Percentiles rank a stretch among this genome's conserved stretches.
These are phyloP conservation scores for Neobulgaria alba DNA, from an alignment of 2,329 filamentous ascomycete genomes.

Conservation along the genomic window DNA sequence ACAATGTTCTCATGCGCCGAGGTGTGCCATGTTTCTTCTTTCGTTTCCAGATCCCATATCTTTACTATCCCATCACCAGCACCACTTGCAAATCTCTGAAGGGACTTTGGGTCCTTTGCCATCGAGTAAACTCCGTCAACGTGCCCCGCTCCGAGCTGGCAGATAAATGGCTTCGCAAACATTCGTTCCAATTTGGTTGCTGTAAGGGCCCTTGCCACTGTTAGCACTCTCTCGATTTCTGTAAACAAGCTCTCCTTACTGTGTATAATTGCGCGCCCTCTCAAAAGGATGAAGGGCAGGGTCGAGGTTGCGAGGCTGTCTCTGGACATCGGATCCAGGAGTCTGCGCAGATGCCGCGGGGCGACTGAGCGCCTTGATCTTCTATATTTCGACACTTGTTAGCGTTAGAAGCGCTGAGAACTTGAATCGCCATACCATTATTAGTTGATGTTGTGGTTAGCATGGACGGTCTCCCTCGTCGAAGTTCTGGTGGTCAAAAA, in stretches of 20 bases:
- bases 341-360: conserved; percentile 57
- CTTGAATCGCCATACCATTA: conserved; percentile 28
- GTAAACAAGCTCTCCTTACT: background rate
- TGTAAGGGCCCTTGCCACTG: conserved; percentile 50
- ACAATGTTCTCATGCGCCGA: conserved; percentile 90
- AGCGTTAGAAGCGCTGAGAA: too few relatives aligned
- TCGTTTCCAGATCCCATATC: conserved; percentile 72
- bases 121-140: conserved; percentile 83
- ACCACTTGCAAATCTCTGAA: conserved; percentile 71
- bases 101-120: conserved; percentile 67
- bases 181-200: conserved; percentile 90
- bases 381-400: too few relatives aligned
- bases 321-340: conserved; percentile 56
- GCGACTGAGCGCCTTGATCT: conserved; percentile 59
- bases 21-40: conserved; percentile 66
- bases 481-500: background rate
- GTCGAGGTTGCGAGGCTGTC: conserved; percentile 65
- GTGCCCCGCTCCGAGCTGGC: conserved; percentile 80
- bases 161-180: conserved; percentile 79
- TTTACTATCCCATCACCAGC: conserved; percentile 92
- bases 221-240: background rate
- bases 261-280: conserved; percentile 75
- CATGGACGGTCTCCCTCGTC: conserved; percentile 6
- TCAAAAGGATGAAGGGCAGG: conserved; percentile 70
- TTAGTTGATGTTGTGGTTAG: conserved; percentile 16